Evolutionary conservation across 2,329 filamentous ascomycete species (phyloP), one percentile per base, ranked within the genome.

Genomic region (Penicillium sp.): DNA sequence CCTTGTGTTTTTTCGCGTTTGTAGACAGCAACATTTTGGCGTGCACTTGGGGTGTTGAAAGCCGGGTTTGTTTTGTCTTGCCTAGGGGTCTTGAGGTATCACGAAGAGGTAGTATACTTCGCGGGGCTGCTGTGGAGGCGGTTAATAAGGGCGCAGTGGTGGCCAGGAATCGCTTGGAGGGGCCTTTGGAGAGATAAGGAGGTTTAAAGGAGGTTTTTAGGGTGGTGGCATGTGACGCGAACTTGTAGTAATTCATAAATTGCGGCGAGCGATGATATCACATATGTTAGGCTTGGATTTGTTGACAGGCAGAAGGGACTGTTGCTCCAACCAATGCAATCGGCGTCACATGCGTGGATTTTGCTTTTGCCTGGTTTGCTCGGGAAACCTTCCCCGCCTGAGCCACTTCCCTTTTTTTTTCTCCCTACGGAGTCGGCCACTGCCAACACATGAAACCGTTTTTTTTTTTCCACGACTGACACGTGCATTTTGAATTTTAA

Each of bases 1-100:
- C 63, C 65, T 72, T 73, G 66, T 73, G 71, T 61, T 73, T 74
- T 55, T 64, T 71, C 51, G 65, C 61, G 55, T 66, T 67, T 18
- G 68, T 63, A 42, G 57, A 61, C 47, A 70, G 63, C 57, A 64
- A 64, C 71, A 73, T 74, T 23, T 60, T 72, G 63, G 46, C 23
- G 53, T 47, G 28, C 14, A 47, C 59, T 42, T 48, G 23, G 23
- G 42, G 16, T n/a, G 46, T 35, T 18, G 55, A 23, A 9, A n/a
- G 30, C n/a, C 30, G 30, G n/a, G 24, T 52, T 16, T 78, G 77
- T 14, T 26, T n/a, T n/a, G 6, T 46, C 23, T 33, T 46, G 46
- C 14, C 12, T 30, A 38, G 23, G 26, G 47, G 38, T 24, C 40
- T 49, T 18, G 42, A 54, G 61, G 38, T 46, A 60, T 48, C 45